Evolutionary conservation across 495 filamentous ascomycete species (phyloP).

Genomic region (Talaromyces proteolyticus): DNA sequence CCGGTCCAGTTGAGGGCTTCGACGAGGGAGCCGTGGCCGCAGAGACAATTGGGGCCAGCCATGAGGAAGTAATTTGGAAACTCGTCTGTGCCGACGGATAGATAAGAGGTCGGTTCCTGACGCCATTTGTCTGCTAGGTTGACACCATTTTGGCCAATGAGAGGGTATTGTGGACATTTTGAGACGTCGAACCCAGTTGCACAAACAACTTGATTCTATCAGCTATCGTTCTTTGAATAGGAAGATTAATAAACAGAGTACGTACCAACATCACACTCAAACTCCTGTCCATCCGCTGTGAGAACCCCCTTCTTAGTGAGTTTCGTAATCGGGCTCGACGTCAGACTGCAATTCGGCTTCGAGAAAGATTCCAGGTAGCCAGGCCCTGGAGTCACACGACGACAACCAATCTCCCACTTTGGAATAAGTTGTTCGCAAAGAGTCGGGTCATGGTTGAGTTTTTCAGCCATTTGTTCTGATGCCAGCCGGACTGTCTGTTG

Average conservation of each 20-base stretch:
- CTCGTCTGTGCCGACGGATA: conserved; percentile 14
- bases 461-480: conserved; percentile 25
- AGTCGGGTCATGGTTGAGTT: conserved; percentile 24
- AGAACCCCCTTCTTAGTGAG: conserved; percentile 37
- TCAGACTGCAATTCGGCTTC: conserved; percentile 21
- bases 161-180: conserved; percentile 24
- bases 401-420: conserved; percentile 38
- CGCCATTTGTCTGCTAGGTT: not conserved
- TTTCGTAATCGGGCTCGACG: conserved; percentile 20
- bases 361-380: conserved; percentile 35
- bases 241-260: not conserved
- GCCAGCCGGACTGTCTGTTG: conserved; percentile 12
- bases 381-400: conserved; percentile 37
- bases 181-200: conserved; percentile 42
- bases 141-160: conserved; percentile 24
- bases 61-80: conserved; percentile 33
- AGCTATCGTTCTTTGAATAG: not conserved
- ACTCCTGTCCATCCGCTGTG: conserved; percentile 26
- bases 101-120: conserved; percentile 17
- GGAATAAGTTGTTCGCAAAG: conserved; percentile 36
- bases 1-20: conserved; percentile 43
- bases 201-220: conserved; percentile 25
- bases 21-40: conserved; percentile 31
- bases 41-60: conserved; percentile 29
- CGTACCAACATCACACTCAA: conserved; percentile 38